Conservation (phyloP, 2,329 filamentous ascomycete species). For the Aspergillus bombycis region DNA sequence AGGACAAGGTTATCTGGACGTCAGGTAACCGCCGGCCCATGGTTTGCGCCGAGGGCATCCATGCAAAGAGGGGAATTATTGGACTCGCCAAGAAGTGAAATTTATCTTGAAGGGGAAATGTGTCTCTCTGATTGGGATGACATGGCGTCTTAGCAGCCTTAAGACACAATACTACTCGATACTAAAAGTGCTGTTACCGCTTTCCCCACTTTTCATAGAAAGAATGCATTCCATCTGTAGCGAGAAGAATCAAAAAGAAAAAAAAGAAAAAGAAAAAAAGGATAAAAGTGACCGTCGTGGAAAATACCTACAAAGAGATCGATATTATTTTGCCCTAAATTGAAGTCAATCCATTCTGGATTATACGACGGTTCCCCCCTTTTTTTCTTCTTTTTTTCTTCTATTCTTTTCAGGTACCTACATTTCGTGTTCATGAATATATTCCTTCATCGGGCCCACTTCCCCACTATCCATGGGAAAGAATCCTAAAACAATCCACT, state of each 20-base stretch:
- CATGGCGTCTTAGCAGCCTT: not conserved
- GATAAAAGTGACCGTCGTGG: not conserved
- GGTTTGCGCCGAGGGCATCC: not conserved
- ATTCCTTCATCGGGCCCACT: not conserved
- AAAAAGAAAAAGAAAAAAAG: too few species aligned
- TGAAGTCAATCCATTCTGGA: not conserved
- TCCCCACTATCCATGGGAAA: not conserved
- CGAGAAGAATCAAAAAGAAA: too few species aligned
- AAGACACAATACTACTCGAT: too few species aligned
- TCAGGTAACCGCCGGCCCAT: not conserved
- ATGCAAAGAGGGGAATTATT: not conserved
- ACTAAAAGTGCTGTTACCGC: not conserved
- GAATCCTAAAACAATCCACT: not conserved
- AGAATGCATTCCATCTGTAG: not conserved
- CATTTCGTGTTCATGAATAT: not conserved
- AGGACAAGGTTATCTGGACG: constrained; percentile 6
- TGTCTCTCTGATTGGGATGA: not conserved
- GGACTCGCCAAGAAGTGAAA: not conserved
- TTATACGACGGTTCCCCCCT: not conserved
- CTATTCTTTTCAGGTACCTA: not conserved
- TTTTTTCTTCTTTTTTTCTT: not conserved
- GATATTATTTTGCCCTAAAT: not conserved
- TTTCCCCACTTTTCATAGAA: not conserved
- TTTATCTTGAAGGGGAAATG: not conserved
- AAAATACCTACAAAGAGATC: not conserved